A percentile compares a stretch with the other conserved stretches of the same genome.
These are phyloP conservation scores for Trichoderma oligosporum DNA, from an alignment of 2,329 filamentous ascomycete species.

Conservation along the genomic window DNA sequence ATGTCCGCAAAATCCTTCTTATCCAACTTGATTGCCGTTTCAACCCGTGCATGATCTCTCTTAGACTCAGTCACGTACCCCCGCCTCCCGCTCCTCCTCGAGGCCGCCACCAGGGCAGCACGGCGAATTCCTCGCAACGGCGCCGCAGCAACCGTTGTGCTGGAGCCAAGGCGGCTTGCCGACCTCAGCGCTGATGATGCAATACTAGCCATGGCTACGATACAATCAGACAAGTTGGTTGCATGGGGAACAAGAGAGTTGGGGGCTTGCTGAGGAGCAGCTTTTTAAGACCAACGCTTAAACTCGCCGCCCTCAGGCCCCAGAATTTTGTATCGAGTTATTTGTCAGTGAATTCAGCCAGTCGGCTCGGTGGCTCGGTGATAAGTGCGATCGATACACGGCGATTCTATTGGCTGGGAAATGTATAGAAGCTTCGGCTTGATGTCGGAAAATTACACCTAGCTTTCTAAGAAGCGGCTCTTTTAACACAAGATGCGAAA, in stretches of 20 bases:
- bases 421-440: not conserved
- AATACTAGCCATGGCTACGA: slow-evolving; percentile 55
- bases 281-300: not conserved
- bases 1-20: slow-evolving; percentile 73
- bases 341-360: slow-evolving; percentile 31
- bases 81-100: slow-evolving; percentile 42
- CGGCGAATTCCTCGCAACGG: slow-evolving; percentile 31
- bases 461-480: too few species aligned
- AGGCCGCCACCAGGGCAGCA: slow-evolving; percentile 31
- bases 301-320: not conserved
- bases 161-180: slow-evolving; percentile 58
- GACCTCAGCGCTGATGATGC: slow-evolving; percentile 70
- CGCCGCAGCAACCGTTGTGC: slow-evolving; percentile 30
- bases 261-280: slow-evolving; percentile 21
- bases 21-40: slow-evolving; percentile 80
- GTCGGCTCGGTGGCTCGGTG: slow-evolving; percentile 37
- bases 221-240: slow-evolving; percentile 24
- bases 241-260: slow-evolving; percentile 23
- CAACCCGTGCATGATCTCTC: slow-evolving; percentile 75
- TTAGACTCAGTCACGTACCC: slow-evolving; percentile 83
- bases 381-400: slow-evolving; percentile 32
- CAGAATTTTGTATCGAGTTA: slow-evolving; percentile 23
- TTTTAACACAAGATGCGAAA: too few species aligned
- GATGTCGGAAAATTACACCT: slow-evolving; percentile 1
- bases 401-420: slow-evolving; percentile 32